Evolutionary conservation across 2,329 filamentous ascomycete genomes (phyloP), one percentile per base, ranked within the genome.

Genomic region (Colletotrichum liriopes): DNA sequence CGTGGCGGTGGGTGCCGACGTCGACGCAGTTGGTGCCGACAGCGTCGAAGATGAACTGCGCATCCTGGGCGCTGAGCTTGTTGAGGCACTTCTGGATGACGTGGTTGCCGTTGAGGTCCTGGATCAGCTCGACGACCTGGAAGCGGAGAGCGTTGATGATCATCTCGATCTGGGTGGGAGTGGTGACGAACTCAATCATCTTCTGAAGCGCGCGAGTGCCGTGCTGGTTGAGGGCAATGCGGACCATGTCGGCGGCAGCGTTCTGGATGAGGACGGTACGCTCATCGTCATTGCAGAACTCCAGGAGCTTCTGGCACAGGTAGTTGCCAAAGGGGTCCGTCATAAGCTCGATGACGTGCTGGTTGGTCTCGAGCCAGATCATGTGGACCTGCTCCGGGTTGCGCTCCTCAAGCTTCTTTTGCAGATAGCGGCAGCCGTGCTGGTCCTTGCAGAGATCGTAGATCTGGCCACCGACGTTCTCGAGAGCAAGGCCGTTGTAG

Each of bases 31-130:
- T 89, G 66, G 88, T 88, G 74, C 95, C 96, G 75, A 98, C 96
- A 64, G 96, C 95, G 78, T 96, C 93, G 78, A 98, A 98, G 80
- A 99, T 98, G 87, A 99, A 99, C 81, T 97, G 93, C 16, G 95
- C 94, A 81, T 98, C 93, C 61, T 89, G 85, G 1, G 94, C 88
- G 75, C 91, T 93, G 49, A 99, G 92, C 82, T 97, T 97, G 85
- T 98, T 99, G 65, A 99, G 89, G 79, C 96, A 99, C 85, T 99
- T 99, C 84, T 99, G 96, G 75, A 99, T 98, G 78, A 99, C 96
- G 79, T 99, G 96, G 79, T 99, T 99, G 81, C 96, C 96, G 79
- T 99, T 99, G 65, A 99, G 88, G 78, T 99, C 96, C 81, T 99
- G 95, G 74, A 99, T 98, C 66, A 99, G 89, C 77, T 96, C 93